Conservation (phyloP, 805 yeast species). For the Zygosaccharomyces gambellarensis region DNA sequence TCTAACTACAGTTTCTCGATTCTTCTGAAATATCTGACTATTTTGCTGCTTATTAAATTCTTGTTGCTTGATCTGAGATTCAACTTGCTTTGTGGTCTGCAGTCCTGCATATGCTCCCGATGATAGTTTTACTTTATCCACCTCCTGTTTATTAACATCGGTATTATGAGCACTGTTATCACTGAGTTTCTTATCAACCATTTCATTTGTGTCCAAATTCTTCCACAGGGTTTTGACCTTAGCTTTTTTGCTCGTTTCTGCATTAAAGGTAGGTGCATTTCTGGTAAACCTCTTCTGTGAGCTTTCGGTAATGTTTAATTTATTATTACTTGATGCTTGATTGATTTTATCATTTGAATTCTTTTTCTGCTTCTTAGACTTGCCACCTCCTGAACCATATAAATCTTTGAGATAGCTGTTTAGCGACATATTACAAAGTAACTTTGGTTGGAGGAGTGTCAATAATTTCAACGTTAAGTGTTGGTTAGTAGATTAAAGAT, state of each 20-base stretch:
- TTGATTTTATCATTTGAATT: conserved; percentile 29
- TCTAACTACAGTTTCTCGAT: conserved; percentile 47
- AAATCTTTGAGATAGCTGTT: conserved; percentile 44
- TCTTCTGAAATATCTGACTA: conserved; percentile 5
- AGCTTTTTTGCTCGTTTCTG: not conserved
- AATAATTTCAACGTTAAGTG: not conserved
- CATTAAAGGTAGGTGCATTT: not conserved
- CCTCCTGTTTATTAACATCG: not conserved
- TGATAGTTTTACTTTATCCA: conserved; percentile 16
- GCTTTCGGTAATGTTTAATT: conserved; percentile 20
- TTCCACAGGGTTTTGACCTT: conserved; percentile 26
- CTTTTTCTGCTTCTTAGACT: conserved; percentile 23
- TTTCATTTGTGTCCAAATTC: conserved; percentile 27
- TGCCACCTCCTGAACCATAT: conserved; percentile 33
- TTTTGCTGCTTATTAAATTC: conserved; percentile 22
- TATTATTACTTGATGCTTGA: conserved; percentile 8
- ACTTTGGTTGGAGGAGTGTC: not conserved
- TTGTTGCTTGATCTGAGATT: conserved; percentile 35
- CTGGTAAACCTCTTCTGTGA: conserved; percentile 12
- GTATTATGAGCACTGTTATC: not conserved
- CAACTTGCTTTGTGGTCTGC: conserved; percentile 44
- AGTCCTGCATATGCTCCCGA: conserved; percentile 42
- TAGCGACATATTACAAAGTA: conserved; percentile 36
- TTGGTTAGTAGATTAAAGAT: not conserved
- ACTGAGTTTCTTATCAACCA: not conserved